Evolutionary conservation across 345 rosid species (phyloP).

Genomic region (Schrenkiella parvula): DNA sequence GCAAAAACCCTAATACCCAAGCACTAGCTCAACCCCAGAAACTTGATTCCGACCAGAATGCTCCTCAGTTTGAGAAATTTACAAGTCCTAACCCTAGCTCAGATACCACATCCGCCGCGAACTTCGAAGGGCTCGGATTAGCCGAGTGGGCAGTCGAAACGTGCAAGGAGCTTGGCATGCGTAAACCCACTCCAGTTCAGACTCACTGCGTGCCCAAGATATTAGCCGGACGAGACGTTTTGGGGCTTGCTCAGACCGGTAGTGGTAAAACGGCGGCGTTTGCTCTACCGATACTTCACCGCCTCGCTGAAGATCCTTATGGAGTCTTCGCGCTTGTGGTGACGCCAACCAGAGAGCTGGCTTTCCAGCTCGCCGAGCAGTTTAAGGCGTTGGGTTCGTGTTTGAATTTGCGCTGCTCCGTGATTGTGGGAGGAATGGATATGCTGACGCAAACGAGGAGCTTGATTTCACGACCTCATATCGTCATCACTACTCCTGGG

Average conservation of each 20-base stretch:
- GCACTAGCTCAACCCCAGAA: conserved; percentile 21
- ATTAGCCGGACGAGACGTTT: conserved; percentile 64
- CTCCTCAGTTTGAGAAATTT: conserved; percentile 43
- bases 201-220: conserved; percentile 80
- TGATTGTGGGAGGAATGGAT: conserved; percentile 93
- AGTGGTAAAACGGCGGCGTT: conserved; percentile 96
- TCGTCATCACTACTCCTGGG: conserved; percentile 88
- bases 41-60: conserved; percentile 10
- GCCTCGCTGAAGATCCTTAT: conserved; percentile 72
- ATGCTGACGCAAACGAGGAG: conserved; percentile 66
- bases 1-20: conserved; percentile 16
- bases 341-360: conserved; percentile 96
- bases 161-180: conserved; percentile 87
- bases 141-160: conserved; percentile 79
- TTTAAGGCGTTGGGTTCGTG: conserved; percentile 86
- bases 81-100: conserved; percentile 24
- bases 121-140: conserved; percentile 66
- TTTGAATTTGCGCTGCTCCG: conserved; percentile 70
- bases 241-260: conserved; percentile 91
- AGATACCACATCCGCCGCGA: conserved; percentile 13
- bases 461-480: conserved; percentile 69
- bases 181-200: conserved; percentile 76
- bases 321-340: conserved; percentile 78
- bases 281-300: conserved; percentile 86
- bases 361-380: conserved; percentile 93